A percentile compares a stretch with the other conserved stretches of the same genome.
Evolutionary conservation across 2,329 filamentous ascomycete genomes (phyloP).

Genomic region (Dothistroma pini): DNA sequence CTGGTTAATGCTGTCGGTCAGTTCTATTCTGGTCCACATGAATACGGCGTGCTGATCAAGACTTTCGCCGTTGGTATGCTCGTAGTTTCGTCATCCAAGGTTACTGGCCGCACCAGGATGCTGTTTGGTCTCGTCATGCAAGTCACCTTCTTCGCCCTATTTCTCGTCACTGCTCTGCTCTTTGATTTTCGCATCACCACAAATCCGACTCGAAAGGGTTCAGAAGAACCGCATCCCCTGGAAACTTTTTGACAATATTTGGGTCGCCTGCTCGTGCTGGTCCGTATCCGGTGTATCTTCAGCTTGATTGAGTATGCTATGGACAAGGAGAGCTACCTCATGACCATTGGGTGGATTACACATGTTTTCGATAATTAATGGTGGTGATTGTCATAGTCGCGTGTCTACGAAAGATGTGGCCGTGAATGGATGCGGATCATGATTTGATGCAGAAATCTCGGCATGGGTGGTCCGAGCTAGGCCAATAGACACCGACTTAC

Average conservation of each 20-base stretch:
- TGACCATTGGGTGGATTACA: slow-evolving; percentile 33
- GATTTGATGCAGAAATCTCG: not conserved
- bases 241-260: slow-evolving; percentile 44
- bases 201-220: not conserved
- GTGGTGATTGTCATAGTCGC: slow-evolving; percentile 10
- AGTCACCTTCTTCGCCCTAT: slow-evolving; percentile 50
- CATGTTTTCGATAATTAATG: slow-evolving; percentile 19
- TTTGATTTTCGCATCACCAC: slow-evolving; percentile 28
- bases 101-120: slow-evolving; percentile 44
- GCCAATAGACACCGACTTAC: not conserved
- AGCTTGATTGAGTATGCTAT: slow-evolving; percentile 48
- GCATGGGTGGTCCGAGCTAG: not conserved
- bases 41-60: not conserved
- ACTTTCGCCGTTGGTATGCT: not conserved
- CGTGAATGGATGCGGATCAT: not conserved
- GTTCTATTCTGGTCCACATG: not conserved
- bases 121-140: slow-evolving; percentile 50
- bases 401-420: not conserved
- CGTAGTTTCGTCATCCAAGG: slow-evolving; percentile 7
- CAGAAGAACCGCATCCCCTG: slow-evolving; percentile 19
- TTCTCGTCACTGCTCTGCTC: slow-evolving; percentile 36
- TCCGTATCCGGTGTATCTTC: slow-evolving; percentile 48
- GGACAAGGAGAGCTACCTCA: slow-evolving; percentile 44
- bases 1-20: slow-evolving; percentile 37
- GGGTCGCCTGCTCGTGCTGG: slow-evolving; percentile 42